These are phyloP conservation scores for Croton setiger DNA, from an alignment of 441 rosid species.

Conservation along the genomic window DNA sequence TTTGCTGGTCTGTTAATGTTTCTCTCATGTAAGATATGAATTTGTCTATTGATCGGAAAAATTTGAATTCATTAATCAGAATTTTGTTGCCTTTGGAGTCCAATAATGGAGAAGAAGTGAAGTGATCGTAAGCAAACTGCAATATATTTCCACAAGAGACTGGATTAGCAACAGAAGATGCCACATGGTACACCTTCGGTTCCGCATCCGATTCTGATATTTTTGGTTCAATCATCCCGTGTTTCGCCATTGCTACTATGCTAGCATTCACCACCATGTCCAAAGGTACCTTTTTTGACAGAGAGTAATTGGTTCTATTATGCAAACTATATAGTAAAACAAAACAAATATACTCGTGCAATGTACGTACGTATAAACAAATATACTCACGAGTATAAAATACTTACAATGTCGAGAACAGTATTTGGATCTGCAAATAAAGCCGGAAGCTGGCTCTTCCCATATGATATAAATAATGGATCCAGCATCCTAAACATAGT, in stretches of 20 bases:
- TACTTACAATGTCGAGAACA: conserved; percentile 22
- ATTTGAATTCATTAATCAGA: not conserved
- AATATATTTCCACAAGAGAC: not conserved
- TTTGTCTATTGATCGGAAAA: not conserved
- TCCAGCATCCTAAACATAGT: conserved; percentile 24
- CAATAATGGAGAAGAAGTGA: conserved; percentile 6
- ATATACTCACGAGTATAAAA: no score
- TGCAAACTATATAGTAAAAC: no score
- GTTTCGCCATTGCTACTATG: conserved; percentile 22
- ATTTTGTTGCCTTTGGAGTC: conserved; percentile 11
- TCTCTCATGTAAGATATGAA: not conserved
- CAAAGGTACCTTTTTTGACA: conserved; percentile 22
- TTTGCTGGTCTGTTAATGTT: no score
- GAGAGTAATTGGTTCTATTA: no score
- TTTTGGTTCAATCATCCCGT: not conserved
- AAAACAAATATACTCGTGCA: no score
- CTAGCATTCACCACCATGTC: conserved; percentile 22
- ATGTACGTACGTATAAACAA: no score
- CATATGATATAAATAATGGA: conserved; percentile 28
- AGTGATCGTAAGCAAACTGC: conserved; percentile 10
- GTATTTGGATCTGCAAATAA: conserved; percentile 23
- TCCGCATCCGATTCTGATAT: not conserved
- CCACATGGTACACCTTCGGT: conserved; percentile 19
- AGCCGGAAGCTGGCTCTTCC: conserved; percentile 30
- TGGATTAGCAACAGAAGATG: conserved; percentile 23